phyloP scores from a whole-genome alignment of 805 yeast genomes.

The Wickerhamomyces queroliae region DNA sequence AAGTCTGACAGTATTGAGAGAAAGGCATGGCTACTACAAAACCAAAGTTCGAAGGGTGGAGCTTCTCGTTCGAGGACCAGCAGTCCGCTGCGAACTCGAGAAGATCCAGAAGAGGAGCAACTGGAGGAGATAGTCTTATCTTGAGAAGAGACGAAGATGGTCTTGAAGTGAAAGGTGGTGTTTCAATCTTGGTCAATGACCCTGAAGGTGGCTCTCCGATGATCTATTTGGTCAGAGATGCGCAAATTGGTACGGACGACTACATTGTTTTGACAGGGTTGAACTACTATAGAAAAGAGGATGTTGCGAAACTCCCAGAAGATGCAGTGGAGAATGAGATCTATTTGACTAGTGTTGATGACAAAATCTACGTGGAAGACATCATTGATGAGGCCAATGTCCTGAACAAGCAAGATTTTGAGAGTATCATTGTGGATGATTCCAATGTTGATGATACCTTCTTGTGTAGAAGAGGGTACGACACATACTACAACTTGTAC shows the following conservation, averaged over 20 bases:
- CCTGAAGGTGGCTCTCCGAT: slow-evolving; percentile 27
- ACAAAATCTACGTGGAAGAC: slow-evolving; percentile 36
- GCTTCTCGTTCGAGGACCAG: slow-evolving; percentile 8
- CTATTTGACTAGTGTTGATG: slow-evolving; percentile 46
- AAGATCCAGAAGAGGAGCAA: slow-evolving; percentile 9
- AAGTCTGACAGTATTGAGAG: neutral
- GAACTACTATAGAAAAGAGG: slow-evolving; percentile 39
- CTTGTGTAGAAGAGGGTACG: slow-evolving; percentile 27
- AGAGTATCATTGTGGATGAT: slow-evolving; percentile 30
- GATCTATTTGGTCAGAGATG: slow-evolving; percentile 46
- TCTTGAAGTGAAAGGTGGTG: slow-evolving; percentile 46
- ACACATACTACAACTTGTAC: slow-evolving; percentile 23
- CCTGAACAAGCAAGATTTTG: slow-evolving; percentile 30
- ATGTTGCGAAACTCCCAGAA: slow-evolving; percentile 27
- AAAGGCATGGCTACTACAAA: slow-evolving; percentile 17
- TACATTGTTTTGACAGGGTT: slow-evolving; percentile 43
- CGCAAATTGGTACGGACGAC: slow-evolving; percentile 42
- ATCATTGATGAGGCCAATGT: slow-evolving; percentile 41
- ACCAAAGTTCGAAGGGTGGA: slow-evolving; percentile 18
- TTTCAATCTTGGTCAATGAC: slow-evolving; percentile 38
- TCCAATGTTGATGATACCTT: slow-evolving; percentile 26
- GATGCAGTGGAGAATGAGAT: slow-evolving; percentile 37
- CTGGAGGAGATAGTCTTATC: slow-evolving; percentile 8
- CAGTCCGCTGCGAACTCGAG: neutral
- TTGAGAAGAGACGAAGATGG: slow-evolving; percentile 41